Conservation (phyloP, 192 early-diverging fungal genomes). For the Pilaira anomala region DNA sequence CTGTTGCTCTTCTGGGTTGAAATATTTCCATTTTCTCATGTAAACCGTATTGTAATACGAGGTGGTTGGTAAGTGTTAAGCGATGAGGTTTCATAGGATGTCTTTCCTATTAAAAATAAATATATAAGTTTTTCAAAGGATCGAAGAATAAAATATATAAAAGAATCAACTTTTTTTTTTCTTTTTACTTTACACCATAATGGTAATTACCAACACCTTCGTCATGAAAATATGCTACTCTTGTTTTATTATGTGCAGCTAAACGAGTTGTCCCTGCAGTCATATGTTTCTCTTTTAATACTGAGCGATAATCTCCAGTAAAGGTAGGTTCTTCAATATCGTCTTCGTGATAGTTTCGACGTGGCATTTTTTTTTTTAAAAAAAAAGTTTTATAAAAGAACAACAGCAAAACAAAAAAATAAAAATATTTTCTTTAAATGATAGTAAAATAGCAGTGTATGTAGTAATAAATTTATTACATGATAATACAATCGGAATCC, state of each 20-base stretch:
- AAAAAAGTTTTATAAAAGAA: not conserved
- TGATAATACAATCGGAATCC: conserved; percentile 34
- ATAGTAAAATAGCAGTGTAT: not conserved
- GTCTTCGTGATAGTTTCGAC: conserved; percentile 20
- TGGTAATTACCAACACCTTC: conserved; percentile 80
- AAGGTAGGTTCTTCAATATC: conserved; percentile 30
- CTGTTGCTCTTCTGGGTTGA: conserved; percentile 82
- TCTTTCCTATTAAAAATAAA: conserved; percentile 40
- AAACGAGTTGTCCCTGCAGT: conserved; percentile 19
- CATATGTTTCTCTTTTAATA: conserved; percentile 23
- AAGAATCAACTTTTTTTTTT: too few species aligned
- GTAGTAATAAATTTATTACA: conserved; percentile 16
- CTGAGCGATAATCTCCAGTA: conserved; percentile 20
- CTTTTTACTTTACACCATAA: conserved; percentile 55
- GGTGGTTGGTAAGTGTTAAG: conserved; percentile 89
- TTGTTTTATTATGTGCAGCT: conserved; percentile 55
- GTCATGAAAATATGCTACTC: conserved; percentile 73
- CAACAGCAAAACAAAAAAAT: not conserved
- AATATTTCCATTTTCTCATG: conserved; percentile 87
- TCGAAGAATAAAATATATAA: not conserved
- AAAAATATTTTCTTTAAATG: not conserved
- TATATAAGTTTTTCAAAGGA: not conserved
- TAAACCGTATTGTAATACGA: conserved; percentile 90
- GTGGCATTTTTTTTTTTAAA: conserved; percentile 21
- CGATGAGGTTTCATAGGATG: conserved; percentile 94